Evolutionary conservation across 257 asterid species (phyloP).

Genomic region (Schizonepeta tenuifolia): DNA sequence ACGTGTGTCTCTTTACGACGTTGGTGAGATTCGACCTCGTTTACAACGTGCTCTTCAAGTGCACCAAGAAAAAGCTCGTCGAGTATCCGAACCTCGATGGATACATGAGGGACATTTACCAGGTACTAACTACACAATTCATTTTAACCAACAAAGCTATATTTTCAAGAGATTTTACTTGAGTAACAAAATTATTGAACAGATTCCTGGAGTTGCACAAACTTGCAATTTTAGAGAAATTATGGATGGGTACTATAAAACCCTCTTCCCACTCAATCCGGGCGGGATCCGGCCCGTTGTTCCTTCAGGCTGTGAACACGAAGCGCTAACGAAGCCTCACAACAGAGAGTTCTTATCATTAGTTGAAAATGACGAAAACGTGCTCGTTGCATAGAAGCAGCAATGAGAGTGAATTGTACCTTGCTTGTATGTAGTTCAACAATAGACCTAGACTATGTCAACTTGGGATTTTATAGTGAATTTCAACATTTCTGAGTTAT

Average conservation of each 20-base stretch:
- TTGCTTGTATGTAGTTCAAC: background rate
- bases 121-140: conserved; percentile 52
- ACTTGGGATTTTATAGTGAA: background rate
- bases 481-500: background rate
- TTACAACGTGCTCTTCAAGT: conserved; percentile 86
- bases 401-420: background rate
- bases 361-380: background rate
- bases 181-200: conserved; percentile 28
- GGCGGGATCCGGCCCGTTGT: conserved; percentile 68
- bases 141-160: background rate
- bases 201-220: conserved; percentile 89
- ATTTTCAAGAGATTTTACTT: background rate
- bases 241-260: conserved; percentile 87
- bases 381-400: background rate
- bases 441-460: background rate
- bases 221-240: conserved; percentile 84
- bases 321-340: conserved; percentile 59
- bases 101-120: conserved; percentile 83
- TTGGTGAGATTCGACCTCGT: conserved; percentile 85
- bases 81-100: conserved; percentile 77
- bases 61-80: conserved; percentile 89
- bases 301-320: conserved; percentile 61
- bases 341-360: conserved; percentile 48
- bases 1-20: conserved; percentile 89
- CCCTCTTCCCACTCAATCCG: conserved; percentile 89